Evolutionary conservation across 1,284 basidiomycete species (phyloP), one percentile per base, ranked within the genome.

Genomic region (Apiotrichum domesticum): DNA sequence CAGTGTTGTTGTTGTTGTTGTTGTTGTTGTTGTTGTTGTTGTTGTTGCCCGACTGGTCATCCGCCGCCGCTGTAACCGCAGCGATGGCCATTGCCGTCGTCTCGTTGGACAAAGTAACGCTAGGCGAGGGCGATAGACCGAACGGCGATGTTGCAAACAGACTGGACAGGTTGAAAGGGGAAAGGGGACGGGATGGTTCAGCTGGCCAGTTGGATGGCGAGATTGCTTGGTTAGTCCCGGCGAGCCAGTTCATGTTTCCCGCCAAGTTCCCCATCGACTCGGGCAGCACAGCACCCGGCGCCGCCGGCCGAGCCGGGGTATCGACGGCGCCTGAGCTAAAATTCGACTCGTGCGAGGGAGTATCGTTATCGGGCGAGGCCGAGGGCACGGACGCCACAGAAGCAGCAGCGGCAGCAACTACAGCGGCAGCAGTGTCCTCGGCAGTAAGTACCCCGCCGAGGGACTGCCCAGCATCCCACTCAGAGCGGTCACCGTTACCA

Each of bases 201-300:
- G 54, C 43, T 40, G 43, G 37, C 54, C 54, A 56, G 51, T 48
- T 56, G 3, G 45, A 46, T 4, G 42, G 50, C 15, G 21, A n/a
- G 32, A 32, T 49, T 32, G 51, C 53, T 14, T 54, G 39, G 44
- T 44, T 49, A 40, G 34, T 44, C 40, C 41, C 42, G 11, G 54
- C 39, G 15, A 74, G 55, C 72, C 72, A 74, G 63, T 66, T 71
- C 67, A 74, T 73, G 57, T 68, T 58, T 56, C 63, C 67, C 21
- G 21, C 21, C 48, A 70, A 66, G 66, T 65, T 66, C 53, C 66
- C 71, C 59, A 66, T 63, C 47, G 63, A 59, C 59, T 69, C 66
- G 58, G 63, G 60, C 52, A 64, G 56, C 48, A 58, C 49, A 55
- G 58, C 58, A 51, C 58, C 62, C 62, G 62, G 62, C 62, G 62